Evolutionary conservation across 495 filamentous ascomycete species (phyloP), one percentile per base, ranked within the genome.

Genomic region (Daldinia concentrica): DNA sequence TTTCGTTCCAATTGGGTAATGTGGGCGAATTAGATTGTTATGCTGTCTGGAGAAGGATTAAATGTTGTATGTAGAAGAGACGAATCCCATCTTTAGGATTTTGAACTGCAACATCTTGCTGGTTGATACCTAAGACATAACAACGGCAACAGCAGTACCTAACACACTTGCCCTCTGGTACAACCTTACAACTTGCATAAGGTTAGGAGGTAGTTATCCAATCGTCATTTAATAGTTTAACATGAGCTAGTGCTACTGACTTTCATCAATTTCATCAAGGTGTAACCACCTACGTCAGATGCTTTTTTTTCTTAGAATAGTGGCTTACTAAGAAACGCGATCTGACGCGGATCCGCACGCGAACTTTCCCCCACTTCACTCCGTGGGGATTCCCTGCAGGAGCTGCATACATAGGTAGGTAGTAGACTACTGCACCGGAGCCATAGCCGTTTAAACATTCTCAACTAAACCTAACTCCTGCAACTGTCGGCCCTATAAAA

Each of bases 261-360:
- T 71, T 55, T 48, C 24, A 26, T 57, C 34, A 6, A 58, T 71
- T 55, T 48, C 24, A 26, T 57, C 34, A 6, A 58, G 8, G 17
- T 14, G 45, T 54, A 64, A 29, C 50, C 62, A 48, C 62, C 58
- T 69, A 69, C 56, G 62, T 65, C 48, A 72, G 69, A 48, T 69
- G 2, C 45, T 61, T 52, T 59, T 55, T 58, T 37, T 54, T 56
- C 39, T 39, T 37, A 26, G 30, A 17, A 30, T 55, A 72, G 63
- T 51, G 43, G 69, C 69, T 72, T 62, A 72, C 37, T 72, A 63
- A 68, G 66, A 54, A 24, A 69, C 71, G 66, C 71, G 66, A 58
- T 57, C 51, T 61, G 39, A 52, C 65, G 65, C 70, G 60, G 27
- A 70, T 63, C 43, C 54, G 58, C 50, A 69, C 66, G 66, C 66